Evolutionary conservation across 306 rosid genomes (phyloP), one percentile per base, ranked within the genome.

Genomic region (Quillaja saponaria): DNA sequence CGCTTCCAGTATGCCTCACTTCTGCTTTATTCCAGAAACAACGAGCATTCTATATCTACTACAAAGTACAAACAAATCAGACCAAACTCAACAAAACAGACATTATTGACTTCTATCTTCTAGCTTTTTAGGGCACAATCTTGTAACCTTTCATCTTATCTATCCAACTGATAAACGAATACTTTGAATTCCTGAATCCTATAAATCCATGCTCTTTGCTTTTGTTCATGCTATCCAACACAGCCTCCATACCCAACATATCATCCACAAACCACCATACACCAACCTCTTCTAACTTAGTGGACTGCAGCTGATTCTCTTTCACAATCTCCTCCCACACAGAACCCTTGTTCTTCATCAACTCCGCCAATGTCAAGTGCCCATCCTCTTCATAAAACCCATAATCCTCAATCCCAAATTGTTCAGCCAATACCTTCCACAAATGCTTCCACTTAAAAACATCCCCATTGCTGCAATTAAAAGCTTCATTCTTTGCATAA

Each of bases 271-370:
- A 71, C 88, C 86, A 84, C 95, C 88, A 87, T 0, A 40, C 65
- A 16, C 69, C 88, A 54, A 84, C 72, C 48, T 87, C 81, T 13
- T 76, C 81, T 50, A 87, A 49, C 61, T 80, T 80, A 0, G 85
- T 71, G 0, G 39, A 52, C 28, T 50, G 41, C 63, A 87, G 55
- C 51, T 72, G 61, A 67, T 82, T 84, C 83, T 76, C 77, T 48
- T 44, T 76, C 75, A 84, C 90, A 13, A 82, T 81, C 78, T 84
- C 88, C 0, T 87, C 86, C 95, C 95, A 87, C 0, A 82, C 81
- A 6, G 69, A 47, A 1, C 55, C 81, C 63, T 84, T 84, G 12
- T 66, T 82, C 60, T 82, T 76, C 95, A 84, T 80, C 55, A 51
- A 0, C 39, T 85, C 83, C 68, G 25, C 59, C 70, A 88, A 55